A percentile compares a stretch with the other conserved stretches of the same genome.
These are phyloP conservation scores for Glomus cerebriforme DNA, from an alignment of 192 early-diverging fungal species.

Conservation along the genomic window DNA sequence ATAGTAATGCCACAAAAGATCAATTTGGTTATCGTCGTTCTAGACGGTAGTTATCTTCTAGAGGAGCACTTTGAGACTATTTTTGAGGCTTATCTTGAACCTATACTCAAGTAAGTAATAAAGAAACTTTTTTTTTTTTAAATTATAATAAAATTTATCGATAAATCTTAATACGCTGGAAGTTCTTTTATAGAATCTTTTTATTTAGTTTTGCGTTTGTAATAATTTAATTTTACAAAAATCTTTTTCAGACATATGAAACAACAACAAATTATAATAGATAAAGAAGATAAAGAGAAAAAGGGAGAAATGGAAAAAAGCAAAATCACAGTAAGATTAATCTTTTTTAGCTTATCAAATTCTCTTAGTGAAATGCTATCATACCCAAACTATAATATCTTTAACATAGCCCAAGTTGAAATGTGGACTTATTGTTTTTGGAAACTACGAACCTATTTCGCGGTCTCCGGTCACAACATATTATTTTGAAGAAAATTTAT, in stretches of 20 bases:
- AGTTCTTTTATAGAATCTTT: not conserved
- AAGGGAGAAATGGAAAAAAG: slow-evolving; percentile 42
- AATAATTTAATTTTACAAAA: not conserved
- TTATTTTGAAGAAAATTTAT: slow-evolving; percentile 43
- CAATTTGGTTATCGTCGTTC: slow-evolving; percentile 42
- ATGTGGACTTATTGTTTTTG: slow-evolving; percentile 51
- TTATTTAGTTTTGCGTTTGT: not conserved
- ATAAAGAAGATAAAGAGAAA: slow-evolving; percentile 37
- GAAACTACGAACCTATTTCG: slow-evolving; percentile 46
- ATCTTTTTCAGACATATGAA: slow-evolving; percentile 41
- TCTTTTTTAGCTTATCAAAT: not conserved
- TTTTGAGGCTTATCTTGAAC: slow-evolving; percentile 45
- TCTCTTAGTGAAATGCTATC: not conserved
- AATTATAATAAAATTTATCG: not conserved
- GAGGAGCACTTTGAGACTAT: slow-evolving; percentile 40
- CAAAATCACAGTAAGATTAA: not conserved
- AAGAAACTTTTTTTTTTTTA: not conserved
- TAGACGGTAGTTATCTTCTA: slow-evolving; percentile 49
- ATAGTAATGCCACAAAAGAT: not conserved
- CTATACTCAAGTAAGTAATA: slow-evolving; percentile 42
- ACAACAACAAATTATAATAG: slow-evolving; percentile 35
- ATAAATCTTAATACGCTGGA: not conserved
- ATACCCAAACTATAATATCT: not conserved
- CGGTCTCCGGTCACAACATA: slow-evolving; percentile 42
- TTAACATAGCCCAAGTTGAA: slow-evolving; percentile 46